phyloP scores from a whole-genome alignment of 2,329 filamentous ascomycete species.

The Sporothrix protearum region DNA sequence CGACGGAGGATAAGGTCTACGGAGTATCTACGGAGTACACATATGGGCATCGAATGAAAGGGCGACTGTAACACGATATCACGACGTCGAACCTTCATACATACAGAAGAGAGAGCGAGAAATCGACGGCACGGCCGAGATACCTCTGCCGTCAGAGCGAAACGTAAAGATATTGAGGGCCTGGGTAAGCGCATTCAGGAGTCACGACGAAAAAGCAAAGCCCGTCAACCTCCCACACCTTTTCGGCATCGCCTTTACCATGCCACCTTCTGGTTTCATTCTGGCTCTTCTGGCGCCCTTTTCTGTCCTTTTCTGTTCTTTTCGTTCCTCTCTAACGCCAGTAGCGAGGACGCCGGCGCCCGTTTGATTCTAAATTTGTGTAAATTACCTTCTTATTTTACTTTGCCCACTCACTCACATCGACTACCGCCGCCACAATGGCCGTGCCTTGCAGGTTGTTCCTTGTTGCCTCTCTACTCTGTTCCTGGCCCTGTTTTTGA shows the following conservation, averaged over 20 bases:
- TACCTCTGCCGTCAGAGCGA: not conserved
- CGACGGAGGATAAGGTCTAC: not conserved
- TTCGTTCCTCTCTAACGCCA: not conserved
- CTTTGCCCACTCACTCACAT: not conserved
- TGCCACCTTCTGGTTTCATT: constrained; percentile 1
- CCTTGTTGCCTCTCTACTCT: not conserved
- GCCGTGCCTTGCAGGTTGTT: not conserved
- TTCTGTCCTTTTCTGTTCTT: not conserved
- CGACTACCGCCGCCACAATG: constrained; percentile 3
- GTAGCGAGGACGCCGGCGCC: not conserved
- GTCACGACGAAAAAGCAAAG: not conserved
- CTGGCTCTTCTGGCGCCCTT: constrained; percentile 4
- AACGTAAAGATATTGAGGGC: not conserved
- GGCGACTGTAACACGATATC: not conserved
- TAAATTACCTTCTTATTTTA: not conserved
- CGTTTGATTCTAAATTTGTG: not conserved
- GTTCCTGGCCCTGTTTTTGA: not conserved
- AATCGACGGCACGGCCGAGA: not conserved
- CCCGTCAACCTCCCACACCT: constrained; percentile 4
- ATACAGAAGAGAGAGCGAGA: not conserved
- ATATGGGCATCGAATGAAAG: not conserved
- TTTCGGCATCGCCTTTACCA: constrained; percentile 16
- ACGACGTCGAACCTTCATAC: not conserved
- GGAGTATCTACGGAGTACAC: too few species aligned
- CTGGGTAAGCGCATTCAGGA: not conserved